A percentile compares a stretch with the other conserved stretches of the same genome.
These are phyloP conservation scores for Malassezia nana DNA, from an alignment of 1,284 basidiomycete species.

Conservation along the genomic window DNA sequence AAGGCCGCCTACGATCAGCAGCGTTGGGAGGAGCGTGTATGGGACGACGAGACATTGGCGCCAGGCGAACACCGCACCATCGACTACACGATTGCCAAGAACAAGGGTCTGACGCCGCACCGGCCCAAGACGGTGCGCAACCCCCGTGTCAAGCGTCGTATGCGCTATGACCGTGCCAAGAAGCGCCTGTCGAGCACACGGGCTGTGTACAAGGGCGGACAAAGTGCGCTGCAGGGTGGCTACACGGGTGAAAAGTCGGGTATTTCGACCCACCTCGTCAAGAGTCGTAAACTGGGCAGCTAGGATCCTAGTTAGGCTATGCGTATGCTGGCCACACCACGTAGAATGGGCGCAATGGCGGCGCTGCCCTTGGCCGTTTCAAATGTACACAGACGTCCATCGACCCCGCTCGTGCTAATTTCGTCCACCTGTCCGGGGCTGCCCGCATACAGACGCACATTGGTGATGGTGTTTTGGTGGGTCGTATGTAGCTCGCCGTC, in stretches of 20 bases:
- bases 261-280: constrained; percentile 42
- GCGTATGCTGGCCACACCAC: constrained; percentile 31
- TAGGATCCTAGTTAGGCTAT: constrained; percentile 18
- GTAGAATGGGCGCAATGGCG: constrained; percentile 27
- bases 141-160: constrained; percentile 46
- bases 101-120: constrained; percentile 40
- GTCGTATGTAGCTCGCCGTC: constrained; percentile 58
- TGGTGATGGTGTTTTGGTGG: constrained; percentile 98
- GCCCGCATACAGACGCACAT: constrained; percentile 49
- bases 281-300: constrained; percentile 40
- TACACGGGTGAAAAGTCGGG: constrained; percentile 44
- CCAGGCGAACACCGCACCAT: constrained; percentile 42
- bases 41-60: constrained; percentile 32
- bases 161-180: constrained; percentile 44
- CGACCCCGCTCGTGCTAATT: constrained; percentile 86
- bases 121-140: constrained; percentile 43
- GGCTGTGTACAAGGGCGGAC: constrained; percentile 47
- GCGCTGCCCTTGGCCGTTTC: constrained; percentile 55
- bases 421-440: constrained; percentile 54
- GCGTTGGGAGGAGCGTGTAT: constrained; percentile 30
- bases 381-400: constrained; percentile 90
- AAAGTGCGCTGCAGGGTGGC: constrained; percentile 38
- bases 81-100: constrained; percentile 45
- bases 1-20: constrained; percentile 41
- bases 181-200: constrained; percentile 41